These are phyloP conservation scores for Phialophora expanda DNA, from an alignment of 2,329 filamentous ascomycete species.

Conservation along the genomic window DNA sequence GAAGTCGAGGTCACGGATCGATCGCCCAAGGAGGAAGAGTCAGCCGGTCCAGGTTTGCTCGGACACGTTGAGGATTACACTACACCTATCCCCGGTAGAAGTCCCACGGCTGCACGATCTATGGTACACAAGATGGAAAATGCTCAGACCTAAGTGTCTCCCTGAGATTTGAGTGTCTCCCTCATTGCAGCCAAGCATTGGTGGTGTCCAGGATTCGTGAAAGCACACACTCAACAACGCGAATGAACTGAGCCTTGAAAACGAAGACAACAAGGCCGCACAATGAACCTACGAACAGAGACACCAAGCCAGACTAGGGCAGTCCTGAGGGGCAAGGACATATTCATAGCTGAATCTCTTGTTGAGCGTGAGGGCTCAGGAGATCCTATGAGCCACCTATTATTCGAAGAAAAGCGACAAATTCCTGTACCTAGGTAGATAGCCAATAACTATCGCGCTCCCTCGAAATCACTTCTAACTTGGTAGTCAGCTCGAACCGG, in stretches of 20 bases:
- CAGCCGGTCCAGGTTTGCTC: constrained; percentile 38
- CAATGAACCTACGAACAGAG: not conserved
- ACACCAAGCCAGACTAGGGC: constrained; percentile 3
- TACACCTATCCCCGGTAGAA: not conserved
- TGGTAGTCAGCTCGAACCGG: not conserved
- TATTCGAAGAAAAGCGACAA: not conserved
- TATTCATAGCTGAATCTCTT: constrained; percentile 17
- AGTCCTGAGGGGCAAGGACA: constrained; percentile 1
- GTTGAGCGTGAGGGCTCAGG: not conserved
- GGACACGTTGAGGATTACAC: constrained; percentile 6
- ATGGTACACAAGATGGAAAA: not conserved
- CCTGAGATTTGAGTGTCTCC: not conserved
- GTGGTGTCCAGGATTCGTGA: not conserved
- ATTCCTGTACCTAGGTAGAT: not conserved
- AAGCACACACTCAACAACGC: not conserved
- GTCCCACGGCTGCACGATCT: not conserved
- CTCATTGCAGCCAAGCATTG: not conserved
- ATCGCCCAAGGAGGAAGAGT: constrained; percentile 56
- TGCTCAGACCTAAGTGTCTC: not conserved
- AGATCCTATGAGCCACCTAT: not conserved
- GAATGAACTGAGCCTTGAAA: not conserved
- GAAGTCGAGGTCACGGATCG: constrained; percentile 61
- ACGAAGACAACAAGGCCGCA: not conserved
- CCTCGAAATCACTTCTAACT: not conserved
- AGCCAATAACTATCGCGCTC: not conserved